These are phyloP conservation scores for Delonix regia DNA, from an alignment of 306 rosid species.

Conservation along the genomic window DNA sequence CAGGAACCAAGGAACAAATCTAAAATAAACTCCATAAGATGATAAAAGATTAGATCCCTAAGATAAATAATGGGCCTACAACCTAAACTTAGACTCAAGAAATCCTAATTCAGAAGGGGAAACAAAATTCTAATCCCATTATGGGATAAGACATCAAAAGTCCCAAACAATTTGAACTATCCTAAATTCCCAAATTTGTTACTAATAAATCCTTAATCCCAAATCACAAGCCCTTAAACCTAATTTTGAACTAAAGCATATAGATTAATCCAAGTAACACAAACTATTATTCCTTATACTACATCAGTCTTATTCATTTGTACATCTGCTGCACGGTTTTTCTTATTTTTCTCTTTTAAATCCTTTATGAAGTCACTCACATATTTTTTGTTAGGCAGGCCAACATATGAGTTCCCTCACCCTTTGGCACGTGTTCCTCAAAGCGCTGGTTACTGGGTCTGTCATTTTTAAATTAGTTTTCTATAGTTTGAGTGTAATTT, in stretches of 20 bases:
- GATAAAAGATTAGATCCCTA: neutral
- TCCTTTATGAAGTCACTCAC: slow-evolving; percentile 34
- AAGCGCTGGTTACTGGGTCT: slow-evolving; percentile 90
- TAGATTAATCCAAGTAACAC: neutral
- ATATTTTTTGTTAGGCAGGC: slow-evolving; percentile 73
- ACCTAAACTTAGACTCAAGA: neutral
- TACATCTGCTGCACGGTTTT: neutral
- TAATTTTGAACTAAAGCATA: neutral
- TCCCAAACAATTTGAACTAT: neutral
- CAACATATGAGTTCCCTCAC: slow-evolving; percentile 81
- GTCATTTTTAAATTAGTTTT: slow-evolving; percentile 15
- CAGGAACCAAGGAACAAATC: neutral
- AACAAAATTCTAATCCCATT: neutral
- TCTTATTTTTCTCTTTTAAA: slow-evolving; percentile 2
- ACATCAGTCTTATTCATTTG: neutral
- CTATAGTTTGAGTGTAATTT: slow-evolving; percentile 27
- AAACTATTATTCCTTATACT: neutral
- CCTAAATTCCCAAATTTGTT: neutral
- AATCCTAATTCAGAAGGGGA: neutral
- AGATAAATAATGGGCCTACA: neutral
- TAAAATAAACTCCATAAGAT: neutral
- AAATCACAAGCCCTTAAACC: neutral
- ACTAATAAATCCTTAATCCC: neutral
- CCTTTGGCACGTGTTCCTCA: slow-evolving; percentile 89
- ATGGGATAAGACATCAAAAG: neutral